These are phyloP conservation scores for Gonapodya sp. DNA, from an alignment of 192 early-diverging fungal genomes.

Conservation along the genomic window DNA sequence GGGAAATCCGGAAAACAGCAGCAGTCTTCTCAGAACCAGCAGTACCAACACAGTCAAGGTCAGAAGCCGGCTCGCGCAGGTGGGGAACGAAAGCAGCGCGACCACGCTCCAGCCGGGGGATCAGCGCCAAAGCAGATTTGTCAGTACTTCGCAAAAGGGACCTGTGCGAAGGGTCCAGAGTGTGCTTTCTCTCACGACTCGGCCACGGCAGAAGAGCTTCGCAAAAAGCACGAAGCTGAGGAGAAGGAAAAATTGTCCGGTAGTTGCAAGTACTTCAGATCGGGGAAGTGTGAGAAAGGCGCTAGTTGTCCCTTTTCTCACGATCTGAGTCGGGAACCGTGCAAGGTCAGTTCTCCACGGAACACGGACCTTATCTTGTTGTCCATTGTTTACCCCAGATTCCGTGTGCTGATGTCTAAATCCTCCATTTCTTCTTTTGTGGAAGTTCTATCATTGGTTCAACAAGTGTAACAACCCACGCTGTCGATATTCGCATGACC, in stretches of 20 bases:
- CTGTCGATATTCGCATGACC: neutral
- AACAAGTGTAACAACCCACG: neutral
- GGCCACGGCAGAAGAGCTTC: neutral
- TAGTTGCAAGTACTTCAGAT: neutral
- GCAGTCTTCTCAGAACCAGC: neutral
- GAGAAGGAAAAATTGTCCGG: neutral
- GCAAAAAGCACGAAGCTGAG: neutral
- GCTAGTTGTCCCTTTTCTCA: neutral
- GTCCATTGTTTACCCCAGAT: neutral
- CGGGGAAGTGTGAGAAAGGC: neutral
- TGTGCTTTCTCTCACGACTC: neutral
- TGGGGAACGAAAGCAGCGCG: slow-evolving; percentile 15
- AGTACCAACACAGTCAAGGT: neutral
- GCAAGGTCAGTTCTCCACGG: neutral
- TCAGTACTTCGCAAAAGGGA: neutral
- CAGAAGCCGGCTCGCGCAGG: neutral
- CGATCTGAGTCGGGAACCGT: slow-evolving; percentile 2
- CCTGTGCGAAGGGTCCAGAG: neutral
- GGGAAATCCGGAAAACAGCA: neutral
- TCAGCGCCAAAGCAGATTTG: neutral
- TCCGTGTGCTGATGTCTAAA: neutral
- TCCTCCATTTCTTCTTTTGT: too few relatives aligned
- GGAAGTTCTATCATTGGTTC: slow-evolving; percentile 11
- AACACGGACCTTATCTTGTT: neutral
- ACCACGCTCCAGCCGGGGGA: slow-evolving; percentile 23